Conservation (phyloP, 352 stramenopile genomes). For the Phytophthora multivora region DNA sequence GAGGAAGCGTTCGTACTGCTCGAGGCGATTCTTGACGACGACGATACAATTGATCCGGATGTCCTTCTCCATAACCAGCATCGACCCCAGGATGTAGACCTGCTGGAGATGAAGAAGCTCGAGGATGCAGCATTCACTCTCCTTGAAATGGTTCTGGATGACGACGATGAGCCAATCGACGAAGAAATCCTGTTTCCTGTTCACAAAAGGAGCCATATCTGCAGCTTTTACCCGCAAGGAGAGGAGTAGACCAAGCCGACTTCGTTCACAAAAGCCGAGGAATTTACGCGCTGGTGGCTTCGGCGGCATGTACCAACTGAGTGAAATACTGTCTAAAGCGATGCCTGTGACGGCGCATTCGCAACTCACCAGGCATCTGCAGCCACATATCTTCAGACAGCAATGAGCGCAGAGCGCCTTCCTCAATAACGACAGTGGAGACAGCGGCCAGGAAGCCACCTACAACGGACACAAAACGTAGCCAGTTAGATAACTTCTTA, state of each 20-base stretch:
- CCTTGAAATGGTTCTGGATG: background rate
- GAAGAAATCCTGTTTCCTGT: background rate
- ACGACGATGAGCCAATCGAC: background rate
- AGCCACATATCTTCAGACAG: slow-evolving; percentile 40
- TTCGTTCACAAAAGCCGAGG: background rate
- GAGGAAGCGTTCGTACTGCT: slow-evolving; percentile 10
- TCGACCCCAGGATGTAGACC: background rate
- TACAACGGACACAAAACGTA: slow-evolving; percentile 14
- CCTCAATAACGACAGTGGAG: slow-evolving; percentile 25
- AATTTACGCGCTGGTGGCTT: background rate
- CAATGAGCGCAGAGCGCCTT: slow-evolving; percentile 33
- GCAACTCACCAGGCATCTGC: slow-evolving; percentile 41
- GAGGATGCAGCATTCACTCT: background rate
- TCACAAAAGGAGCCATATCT: background rate
- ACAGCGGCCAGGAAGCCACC: slow-evolving; percentile 54
- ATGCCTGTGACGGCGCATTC: slow-evolving; percentile 47
- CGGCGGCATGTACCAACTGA: slow-evolving; percentile 16
- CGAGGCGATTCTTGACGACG: slow-evolving; percentile 7
- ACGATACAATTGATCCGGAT: slow-evolving; percentile 1
- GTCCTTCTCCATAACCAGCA: background rate
- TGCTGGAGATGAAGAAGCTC: background rate
- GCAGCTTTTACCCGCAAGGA: background rate
- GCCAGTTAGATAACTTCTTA: slow-evolving; percentile 2
- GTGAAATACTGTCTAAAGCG: slow-evolving; percentile 65
- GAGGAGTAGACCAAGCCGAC: background rate